These are phyloP conservation scores for Nicotiana obtusifolia DNA, from an alignment of 257 asterid genomes.

Conservation along the genomic window DNA sequence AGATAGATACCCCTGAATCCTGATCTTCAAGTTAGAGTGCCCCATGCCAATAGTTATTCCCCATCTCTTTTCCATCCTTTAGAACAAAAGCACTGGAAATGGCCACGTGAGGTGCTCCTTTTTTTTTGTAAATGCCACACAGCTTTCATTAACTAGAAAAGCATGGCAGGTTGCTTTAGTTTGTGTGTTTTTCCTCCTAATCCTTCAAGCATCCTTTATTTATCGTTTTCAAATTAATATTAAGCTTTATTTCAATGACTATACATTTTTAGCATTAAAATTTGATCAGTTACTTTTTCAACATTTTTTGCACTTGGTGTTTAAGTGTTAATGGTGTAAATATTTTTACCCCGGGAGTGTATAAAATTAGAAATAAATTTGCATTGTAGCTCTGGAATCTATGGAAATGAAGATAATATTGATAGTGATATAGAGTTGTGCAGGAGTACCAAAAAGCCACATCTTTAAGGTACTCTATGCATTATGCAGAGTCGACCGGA, in stretches of 20 bases:
- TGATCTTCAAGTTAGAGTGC: conserved; percentile 22
- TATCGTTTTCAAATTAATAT: too few species aligned
- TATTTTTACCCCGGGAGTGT: not conserved
- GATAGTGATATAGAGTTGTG: not conserved
- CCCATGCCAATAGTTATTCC: conserved; percentile 8
- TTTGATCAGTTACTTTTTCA: too few species aligned
- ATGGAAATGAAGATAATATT: not conserved
- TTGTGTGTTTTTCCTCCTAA: not conserved
- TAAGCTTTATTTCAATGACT: too few species aligned
- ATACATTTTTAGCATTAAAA: too few species aligned
- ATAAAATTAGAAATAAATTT: not conserved
- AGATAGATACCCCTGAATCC: too few species aligned
- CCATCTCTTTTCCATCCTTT: conserved; percentile 1
- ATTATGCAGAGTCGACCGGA: not conserved
- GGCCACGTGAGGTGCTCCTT: conserved; percentile 13
- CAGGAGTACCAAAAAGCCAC: not conserved
- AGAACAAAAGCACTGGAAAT: not conserved
- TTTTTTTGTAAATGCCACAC: not conserved
- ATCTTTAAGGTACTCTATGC: too few species aligned
- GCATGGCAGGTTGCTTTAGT: not conserved
- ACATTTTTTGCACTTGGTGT: not conserved
- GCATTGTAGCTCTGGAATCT: not conserved
- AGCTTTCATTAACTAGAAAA: not conserved
- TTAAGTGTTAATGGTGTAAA: not conserved
- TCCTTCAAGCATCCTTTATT: too few species aligned